Evolutionary conservation across 2,329 filamentous ascomycete genomes (phyloP).

Genomic region (Epichloe uncinata): DNA sequence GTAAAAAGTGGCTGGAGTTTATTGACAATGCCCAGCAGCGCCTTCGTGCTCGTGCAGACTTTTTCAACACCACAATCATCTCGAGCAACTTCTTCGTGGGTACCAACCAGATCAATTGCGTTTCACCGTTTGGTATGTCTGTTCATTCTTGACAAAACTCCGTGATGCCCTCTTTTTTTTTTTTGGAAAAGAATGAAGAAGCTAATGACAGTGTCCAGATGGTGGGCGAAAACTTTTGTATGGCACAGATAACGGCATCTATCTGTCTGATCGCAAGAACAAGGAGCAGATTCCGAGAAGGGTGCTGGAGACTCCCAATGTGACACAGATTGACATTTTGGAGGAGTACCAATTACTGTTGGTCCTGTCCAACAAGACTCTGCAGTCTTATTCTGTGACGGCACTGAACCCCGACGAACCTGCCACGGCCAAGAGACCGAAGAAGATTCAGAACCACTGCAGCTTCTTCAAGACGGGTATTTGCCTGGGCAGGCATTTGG

Average conservation of each 20-base stretch:
- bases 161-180: neutral
- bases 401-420: constrained; percentile 77
- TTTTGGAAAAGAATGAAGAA: constrained; percentile 4
- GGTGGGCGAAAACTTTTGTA: constrained; percentile 90
- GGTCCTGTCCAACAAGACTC: constrained; percentile 83
- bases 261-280: constrained; percentile 77
- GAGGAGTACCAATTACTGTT: constrained; percentile 90
- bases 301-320: constrained; percentile 72
- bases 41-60: constrained; percentile 74
- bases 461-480: constrained; percentile 98
- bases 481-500: constrained; percentile 83
- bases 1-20: constrained; percentile 94
- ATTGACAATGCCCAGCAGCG: constrained; percentile 85
- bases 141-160: neutral
- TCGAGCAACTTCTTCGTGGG: constrained; percentile 47
- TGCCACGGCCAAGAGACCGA: constrained; percentile 68
- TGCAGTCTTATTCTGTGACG: constrained; percentile 78
- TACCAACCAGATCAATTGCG: constrained; percentile 81
- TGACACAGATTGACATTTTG: constrained; percentile 90
- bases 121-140: constrained; percentile 70
- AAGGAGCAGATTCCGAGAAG: constrained; percentile 71
- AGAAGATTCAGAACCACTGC: constrained; percentile 94
- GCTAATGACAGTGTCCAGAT: constrained; percentile 39
- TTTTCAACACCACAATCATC: constrained; percentile 63
- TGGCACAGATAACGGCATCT: constrained; percentile 89